phyloP scores from a whole-genome alignment of 2,329 filamentous ascomycete species.

The Parascedosporium putredinis region DNA sequence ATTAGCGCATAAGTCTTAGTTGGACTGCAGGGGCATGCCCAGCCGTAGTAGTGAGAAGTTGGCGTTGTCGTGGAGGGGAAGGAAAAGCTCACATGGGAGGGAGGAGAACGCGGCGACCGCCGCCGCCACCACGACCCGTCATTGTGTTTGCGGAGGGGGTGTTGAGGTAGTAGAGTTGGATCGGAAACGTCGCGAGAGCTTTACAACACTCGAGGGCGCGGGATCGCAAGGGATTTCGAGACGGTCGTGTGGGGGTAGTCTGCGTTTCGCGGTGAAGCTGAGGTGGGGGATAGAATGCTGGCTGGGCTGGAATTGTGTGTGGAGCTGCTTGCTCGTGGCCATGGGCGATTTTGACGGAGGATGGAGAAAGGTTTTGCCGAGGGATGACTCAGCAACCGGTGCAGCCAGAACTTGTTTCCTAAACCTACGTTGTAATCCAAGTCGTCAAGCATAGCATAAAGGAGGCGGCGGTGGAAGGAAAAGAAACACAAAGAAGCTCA shows the following conservation, averaged over 20 bases:
- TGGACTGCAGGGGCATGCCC: too few relatives aligned
- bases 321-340: neutral
- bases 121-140: slow-evolving; percentile 50
- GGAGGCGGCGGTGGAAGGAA: too few relatives aligned
- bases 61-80: neutral
- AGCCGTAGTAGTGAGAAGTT: too few relatives aligned
- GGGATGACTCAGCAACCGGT: neutral
- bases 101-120: slow-evolving; percentile 48
- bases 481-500: too few relatives aligned
- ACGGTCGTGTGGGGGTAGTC: too few relatives aligned
- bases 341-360: neutral
- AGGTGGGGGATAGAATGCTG: neutral
- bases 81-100: slow-evolving; percentile 37
- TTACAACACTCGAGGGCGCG: too few relatives aligned
- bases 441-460: too few relatives aligned
- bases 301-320: neutral
- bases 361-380: neutral
- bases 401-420: neutral
- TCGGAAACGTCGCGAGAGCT: too few relatives aligned
- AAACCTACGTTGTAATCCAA: too few relatives aligned
- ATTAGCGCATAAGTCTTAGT: too few relatives aligned
- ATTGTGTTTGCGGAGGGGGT: slow-evolving; percentile 23
- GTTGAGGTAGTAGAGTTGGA: neutral
- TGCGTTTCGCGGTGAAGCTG: neutral
- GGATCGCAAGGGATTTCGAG: too few relatives aligned